Conservation (phyloP, 371 early-diverging fungal species). For the Rhizopus delemar region DNA sequence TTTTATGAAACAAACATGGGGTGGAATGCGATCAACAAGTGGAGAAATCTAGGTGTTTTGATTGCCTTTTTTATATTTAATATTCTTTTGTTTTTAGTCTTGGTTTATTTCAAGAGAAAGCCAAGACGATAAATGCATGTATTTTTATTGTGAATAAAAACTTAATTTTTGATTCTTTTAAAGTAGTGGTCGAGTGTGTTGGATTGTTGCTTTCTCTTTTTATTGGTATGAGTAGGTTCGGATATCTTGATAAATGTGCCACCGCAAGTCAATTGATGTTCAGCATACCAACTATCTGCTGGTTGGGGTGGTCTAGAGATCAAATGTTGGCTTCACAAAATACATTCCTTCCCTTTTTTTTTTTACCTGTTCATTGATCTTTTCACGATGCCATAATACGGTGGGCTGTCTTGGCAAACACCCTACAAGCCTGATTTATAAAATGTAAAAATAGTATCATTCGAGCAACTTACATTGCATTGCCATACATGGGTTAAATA, state of each 20-base stretch:
- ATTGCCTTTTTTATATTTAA: slow-evolving; percentile 54
- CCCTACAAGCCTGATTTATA: slow-evolving; percentile 33
- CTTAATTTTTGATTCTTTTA: no score
- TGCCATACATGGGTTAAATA: slow-evolving; percentile 68
- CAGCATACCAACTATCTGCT: slow-evolving; percentile 65
- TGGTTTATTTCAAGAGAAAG: slow-evolving; percentile 30
- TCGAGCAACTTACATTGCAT: slow-evolving; percentile 44
- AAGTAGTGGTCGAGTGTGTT: no score
- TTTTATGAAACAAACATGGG: slow-evolving; percentile 33
- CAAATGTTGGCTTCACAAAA: neutral
- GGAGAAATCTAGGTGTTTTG: slow-evolving; percentile 69
- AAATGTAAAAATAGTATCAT: neutral
- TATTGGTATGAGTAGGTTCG: slow-evolving; percentile 29
- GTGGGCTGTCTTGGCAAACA: slow-evolving; percentile 56
- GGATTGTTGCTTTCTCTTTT: neutral
- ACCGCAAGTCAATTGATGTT: slow-evolving; percentile 62
- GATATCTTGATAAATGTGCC: slow-evolving; percentile 62
- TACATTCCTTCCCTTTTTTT: neutral
- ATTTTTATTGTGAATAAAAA: no score
- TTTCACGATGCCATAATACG: slow-evolving; percentile 62
- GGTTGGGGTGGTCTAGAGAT: slow-evolving; percentile 58
- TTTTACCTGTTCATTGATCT: slow-evolving; percentile 66
- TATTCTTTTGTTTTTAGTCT: slow-evolving; percentile 33
- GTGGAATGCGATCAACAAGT: slow-evolving; percentile 51
- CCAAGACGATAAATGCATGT: slow-evolving; percentile 20